A percentile compares a stretch with the other conserved stretches of the same genome.
These are phyloP conservation scores for Hygrophorus pudorinus DNA, from an alignment of 768 basidiomycete species.

Conservation along the genomic window DNA sequence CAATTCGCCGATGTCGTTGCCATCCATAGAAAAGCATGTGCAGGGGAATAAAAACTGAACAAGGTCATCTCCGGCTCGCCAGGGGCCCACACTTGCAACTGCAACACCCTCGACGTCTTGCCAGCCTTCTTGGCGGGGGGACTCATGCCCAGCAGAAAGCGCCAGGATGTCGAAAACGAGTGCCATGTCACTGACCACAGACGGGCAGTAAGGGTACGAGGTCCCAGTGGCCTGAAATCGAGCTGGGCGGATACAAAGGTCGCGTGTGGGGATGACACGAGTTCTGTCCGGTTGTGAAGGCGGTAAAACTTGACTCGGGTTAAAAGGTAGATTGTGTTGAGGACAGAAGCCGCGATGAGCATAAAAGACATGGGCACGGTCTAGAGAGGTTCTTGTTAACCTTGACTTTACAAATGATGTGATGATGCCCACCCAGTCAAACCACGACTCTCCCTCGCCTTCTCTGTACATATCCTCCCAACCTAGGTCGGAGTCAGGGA, in stretches of 20 bases:
- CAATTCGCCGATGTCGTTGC: constrained; percentile 64
- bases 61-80: constrained; percentile 60
- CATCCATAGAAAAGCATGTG: constrained; percentile 66
- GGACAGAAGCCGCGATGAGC: constrained; percentile 41
- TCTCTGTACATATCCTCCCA: constrained; percentile 77
- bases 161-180: constrained; percentile 44
- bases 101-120: constrained; percentile 48
- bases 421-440: constrained; percentile 58
- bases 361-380: constrained; percentile 54
- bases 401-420: constrained; percentile 3
- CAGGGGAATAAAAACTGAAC: constrained; percentile 72
- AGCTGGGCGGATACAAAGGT: constrained; percentile 51
- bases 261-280: constrained; percentile 60
- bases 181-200: constrained; percentile 38
- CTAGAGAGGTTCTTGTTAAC: constrained; percentile 23
- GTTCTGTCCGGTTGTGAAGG: constrained; percentile 52
- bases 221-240: constrained; percentile 33
- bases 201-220: constrained; percentile 36
- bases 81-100: constrained; percentile 72
- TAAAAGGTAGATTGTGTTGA: constrained; percentile 60
- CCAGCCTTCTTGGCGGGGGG: constrained; percentile 30
- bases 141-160: constrained; percentile 58
- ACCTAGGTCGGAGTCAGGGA: constrained; percentile 58
- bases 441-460: constrained; percentile 55
- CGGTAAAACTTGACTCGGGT: constrained; percentile 62